Percentiles rank a stretch among this genome's conserved stretches.
These are phyloP conservation scores for Picochlorum sp. DNA, from an alignment of 139 green algal genomes.

Conservation along the genomic window DNA sequence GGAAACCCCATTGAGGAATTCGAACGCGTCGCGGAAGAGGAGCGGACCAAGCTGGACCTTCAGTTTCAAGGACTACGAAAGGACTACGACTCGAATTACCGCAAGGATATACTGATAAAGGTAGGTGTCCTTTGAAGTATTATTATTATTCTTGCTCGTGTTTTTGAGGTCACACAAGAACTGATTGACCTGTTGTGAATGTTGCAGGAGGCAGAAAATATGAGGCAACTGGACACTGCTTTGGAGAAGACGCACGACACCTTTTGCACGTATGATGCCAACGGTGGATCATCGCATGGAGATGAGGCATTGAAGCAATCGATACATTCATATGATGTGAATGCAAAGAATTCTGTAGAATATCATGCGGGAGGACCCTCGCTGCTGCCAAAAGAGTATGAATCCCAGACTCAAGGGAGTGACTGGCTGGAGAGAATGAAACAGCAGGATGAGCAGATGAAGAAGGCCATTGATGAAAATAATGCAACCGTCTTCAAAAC, in stretches of 20 bases:
- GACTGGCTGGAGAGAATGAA: constrained; percentile 15
- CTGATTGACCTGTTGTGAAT: not conserved
- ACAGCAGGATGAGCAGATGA: not conserved
- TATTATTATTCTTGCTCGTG: not conserved
- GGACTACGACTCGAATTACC: not conserved
- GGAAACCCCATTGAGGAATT: not conserved
- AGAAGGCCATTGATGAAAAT: not conserved
- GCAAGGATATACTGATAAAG: not conserved
- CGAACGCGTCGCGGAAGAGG: not conserved
- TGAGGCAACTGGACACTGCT: not conserved
- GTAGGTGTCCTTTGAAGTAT: not conserved
- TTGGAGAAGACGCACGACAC: not conserved
- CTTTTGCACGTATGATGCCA: not conserved
- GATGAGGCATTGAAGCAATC: too few species aligned
- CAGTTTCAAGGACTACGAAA: not conserved
- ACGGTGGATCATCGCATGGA: too few species aligned
- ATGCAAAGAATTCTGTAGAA: not conserved
- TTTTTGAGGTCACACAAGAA: not conserved
- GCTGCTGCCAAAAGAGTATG: not conserved
- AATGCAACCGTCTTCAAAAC: not conserved
- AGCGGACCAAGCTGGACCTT: not conserved
- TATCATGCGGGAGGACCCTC: not conserved
- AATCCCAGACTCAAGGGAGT: not conserved
- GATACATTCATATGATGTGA: too few species aligned
- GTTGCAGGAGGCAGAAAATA: not conserved